Evolutionary conservation across 2,329 filamentous ascomycete genomes (phyloP), one percentile per base, ranked within the genome.

Genomic region (Aspergillus ochraceus): DNA sequence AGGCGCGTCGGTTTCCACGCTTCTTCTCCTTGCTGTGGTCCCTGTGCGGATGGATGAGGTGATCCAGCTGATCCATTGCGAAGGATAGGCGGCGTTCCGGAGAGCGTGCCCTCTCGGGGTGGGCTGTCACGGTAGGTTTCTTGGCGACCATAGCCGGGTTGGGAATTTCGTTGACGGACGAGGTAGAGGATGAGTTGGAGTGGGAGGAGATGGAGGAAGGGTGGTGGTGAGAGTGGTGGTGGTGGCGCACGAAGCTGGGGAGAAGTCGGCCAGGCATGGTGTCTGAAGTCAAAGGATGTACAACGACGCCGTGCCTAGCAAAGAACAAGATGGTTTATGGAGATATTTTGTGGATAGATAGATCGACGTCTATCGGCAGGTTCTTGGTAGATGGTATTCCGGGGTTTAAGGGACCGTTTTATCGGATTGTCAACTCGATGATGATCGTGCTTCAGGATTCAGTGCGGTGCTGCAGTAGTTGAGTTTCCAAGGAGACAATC

Each of bases 41-140:
- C 36, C 74, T 69, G 68, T 76, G 69, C 2, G 75, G 75, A 61
- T 79, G 78, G 45, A 80, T 77, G 51, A 80, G 61, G 58, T 76
- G 72, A 29, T 80, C 78, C 72, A 80, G 61, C 57, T 76, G 72
- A 30, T 80, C 78, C 72, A 80, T 77, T 6, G 71, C 72, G 57
- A 78, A 77, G 14, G 77, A 78, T 36, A 78, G 68, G 52, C 77
- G 76, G 36, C 76, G 73, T 59, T 77, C 76, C 6, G 75, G 70
- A 5, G 74, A 74, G 52, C 72, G 68, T n/a, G 72, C 67, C 53
- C 71, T 67, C 20, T 76, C 73, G 19, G 63, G 36, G 26, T 65
- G 59, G n/a, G 62, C 55, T 46, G 69, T 63, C 5, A 62, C 57
- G 5, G 65, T 59, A 19, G 67, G 64, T 59, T 74, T 75, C 64